These are phyloP conservation scores for Cordyceps militaris DNA, from an alignment of 2,329 filamentous ascomycete species.

Conservation along the genomic window DNA sequence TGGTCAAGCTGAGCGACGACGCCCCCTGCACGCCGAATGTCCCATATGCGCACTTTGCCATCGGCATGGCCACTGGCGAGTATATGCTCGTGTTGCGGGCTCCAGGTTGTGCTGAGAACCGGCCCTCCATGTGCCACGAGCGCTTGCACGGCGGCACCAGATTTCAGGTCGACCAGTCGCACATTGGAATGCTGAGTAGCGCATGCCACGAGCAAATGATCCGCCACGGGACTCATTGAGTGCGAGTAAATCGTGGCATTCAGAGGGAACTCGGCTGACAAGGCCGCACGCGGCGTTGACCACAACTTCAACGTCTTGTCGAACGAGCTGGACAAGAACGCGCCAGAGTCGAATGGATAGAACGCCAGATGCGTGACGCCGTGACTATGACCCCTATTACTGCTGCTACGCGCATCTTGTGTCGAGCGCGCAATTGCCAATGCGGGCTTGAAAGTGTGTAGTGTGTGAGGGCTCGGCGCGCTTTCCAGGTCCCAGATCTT, in stretches of 20 bases:
- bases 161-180: slow-evolving; percentile 77
- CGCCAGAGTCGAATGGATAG: slow-evolving; percentile 69
- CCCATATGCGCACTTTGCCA: slow-evolving; percentile 78
- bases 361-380: slow-evolving; percentile 72
- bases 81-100: slow-evolving; percentile 69
- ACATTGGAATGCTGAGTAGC: slow-evolving; percentile 81
- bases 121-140: slow-evolving; percentile 62
- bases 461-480: slow-evolving; percentile 35
- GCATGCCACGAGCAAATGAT: slow-evolving; percentile 74
- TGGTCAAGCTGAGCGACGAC: slow-evolving; percentile 73
- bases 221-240: slow-evolving; percentile 64
- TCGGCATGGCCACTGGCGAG: slow-evolving; percentile 81
- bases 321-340: slow-evolving; percentile 71
- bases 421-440: slow-evolving; percentile 41
- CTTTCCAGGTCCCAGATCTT: slow-evolving; percentile 81
- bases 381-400: slow-evolving; percentile 48
- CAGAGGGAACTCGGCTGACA: slow-evolving; percentile 62
- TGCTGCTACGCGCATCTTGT: slow-evolving; percentile 16
- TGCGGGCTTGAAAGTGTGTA: slow-evolving; percentile 47
- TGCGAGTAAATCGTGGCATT: slow-evolving; percentile 68
- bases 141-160: slow-evolving; percentile 64
- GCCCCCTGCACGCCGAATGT: slow-evolving; percentile 71
- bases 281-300: slow-evolving; percentile 53
- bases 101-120: slow-evolving; percentile 70
- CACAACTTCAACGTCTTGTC: slow-evolving; percentile 73